Evolutionary conservation across 1,284 basidiomycete species (phyloP).

Genomic region (Marasmius oreades): DNA sequence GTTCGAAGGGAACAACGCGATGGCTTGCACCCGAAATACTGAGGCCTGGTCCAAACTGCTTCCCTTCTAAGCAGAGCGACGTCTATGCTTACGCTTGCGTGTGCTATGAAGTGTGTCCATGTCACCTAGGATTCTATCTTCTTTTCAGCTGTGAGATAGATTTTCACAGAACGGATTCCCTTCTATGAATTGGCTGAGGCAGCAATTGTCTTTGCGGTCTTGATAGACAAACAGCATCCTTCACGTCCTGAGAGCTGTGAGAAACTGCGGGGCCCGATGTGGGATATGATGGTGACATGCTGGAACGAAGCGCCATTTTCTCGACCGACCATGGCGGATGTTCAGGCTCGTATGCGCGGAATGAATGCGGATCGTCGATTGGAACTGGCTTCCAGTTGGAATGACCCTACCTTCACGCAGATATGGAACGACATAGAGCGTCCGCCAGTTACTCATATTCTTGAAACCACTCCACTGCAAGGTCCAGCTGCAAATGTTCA

Average conservation of each 20-base stretch:
- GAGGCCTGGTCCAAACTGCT: neutral
- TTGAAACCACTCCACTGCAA: neutral
- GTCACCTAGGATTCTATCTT: neutral
- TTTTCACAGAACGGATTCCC: neutral
- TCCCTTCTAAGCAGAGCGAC: neutral
- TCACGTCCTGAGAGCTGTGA: neutral
- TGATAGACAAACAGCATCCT: neutral
- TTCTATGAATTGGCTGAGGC: neutral
- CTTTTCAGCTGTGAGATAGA: neutral
- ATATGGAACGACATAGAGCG: neutral
- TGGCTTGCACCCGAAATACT: constrained; percentile 1
- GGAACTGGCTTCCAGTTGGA: neutral
- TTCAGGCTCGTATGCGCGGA: neutral
- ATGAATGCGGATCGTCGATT: neutral
- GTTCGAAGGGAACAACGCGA: neutral
- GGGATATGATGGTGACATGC: neutral
- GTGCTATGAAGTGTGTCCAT: neutral
- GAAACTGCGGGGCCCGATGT: neutral
- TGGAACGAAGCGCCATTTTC: neutral
- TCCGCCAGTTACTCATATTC: neutral
- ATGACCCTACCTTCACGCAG: neutral
- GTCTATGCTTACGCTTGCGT: neutral
- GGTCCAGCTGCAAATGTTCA: neutral
- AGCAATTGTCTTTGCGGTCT: neutral
- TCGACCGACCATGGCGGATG: neutral